Evolutionary conservation across 257 asterid genomes (phyloP).

Genomic region (Fraxinus americana): DNA sequence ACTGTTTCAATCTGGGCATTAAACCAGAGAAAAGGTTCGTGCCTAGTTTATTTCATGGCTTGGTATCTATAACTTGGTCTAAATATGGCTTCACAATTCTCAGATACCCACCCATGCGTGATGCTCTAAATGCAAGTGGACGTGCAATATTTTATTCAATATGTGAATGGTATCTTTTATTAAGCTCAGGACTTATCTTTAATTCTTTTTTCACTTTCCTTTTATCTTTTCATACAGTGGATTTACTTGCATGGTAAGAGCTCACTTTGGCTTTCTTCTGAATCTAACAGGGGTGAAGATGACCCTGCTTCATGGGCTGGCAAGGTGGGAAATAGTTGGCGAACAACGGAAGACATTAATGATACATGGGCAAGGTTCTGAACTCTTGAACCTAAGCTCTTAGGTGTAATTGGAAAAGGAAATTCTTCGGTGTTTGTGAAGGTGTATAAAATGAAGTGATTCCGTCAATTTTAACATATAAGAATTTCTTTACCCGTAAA

Average conservation of each 20-base stretch:
- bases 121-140: conserved; percentile 62
- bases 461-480: not conserved
- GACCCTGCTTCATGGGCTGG: conserved; percentile 96
- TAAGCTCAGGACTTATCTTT: not conserved
- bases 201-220: not conserved
- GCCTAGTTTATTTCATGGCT: conserved; percentile 7
- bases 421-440: not conserved
- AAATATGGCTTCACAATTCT: conserved; percentile 10
- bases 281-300: conserved; percentile 70
- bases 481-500: not conserved
- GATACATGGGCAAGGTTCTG: conserved; percentile 95
- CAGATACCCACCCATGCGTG: conserved; percentile 71
- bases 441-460: not conserved
- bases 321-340: conserved; percentile 91
- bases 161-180: conserved; percentile 52
- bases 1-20: conserved; percentile 67
- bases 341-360: conserved; percentile 87
- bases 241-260: not conserved
- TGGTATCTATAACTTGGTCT: conserved; percentile 11
- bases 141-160: conserved; percentile 52
- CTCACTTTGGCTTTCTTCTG: conserved; percentile 14
- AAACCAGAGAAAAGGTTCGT: conserved; percentile 53
- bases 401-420: not conserved
- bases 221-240: not conserved
- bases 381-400: conserved; percentile 14